Percentiles rank a stretch among this genome's conserved stretches.
phyloP scores from a whole-genome alignment of 306 rosid genomes.

The Lathyrus aphaca region DNA sequence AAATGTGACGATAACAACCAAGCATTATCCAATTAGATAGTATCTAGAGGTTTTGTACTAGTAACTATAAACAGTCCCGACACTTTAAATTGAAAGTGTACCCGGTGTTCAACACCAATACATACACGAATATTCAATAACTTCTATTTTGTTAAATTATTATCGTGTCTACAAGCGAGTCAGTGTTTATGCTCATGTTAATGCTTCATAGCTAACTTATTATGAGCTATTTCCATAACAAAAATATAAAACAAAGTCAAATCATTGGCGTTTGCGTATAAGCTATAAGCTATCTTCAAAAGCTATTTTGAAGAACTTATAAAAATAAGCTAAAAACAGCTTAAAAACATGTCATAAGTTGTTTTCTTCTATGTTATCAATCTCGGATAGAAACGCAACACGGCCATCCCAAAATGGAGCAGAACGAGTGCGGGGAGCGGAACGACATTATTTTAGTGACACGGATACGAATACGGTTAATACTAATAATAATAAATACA shows the following conservation, averaged over 20 bases:
- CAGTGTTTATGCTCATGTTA: not conserved
- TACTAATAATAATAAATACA: no score
- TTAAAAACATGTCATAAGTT: no score
- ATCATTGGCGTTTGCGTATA: not conserved
- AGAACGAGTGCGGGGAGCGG: no score
- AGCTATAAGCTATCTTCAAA: no score
- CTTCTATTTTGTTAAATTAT: not conserved
- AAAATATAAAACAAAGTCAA: no score
- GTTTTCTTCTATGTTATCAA: no score
- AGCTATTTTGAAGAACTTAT: no score
- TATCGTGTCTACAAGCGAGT: not conserved
- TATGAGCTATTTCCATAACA: not conserved
- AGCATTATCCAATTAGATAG: not conserved
- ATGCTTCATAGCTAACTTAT: not conserved
- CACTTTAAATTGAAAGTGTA: not conserved
- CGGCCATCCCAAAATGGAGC: no score
- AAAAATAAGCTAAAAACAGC: no score
- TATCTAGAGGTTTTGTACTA: not conserved
- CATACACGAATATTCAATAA: not conserved
- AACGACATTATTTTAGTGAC: no score
- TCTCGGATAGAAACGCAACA: no score
- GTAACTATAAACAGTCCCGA: not conserved
- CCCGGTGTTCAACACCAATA: not conserved
- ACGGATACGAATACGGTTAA: no score
- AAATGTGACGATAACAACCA: not conserved